phyloP scores from a whole-genome alignment of 306 rosid genomes.

The Prunus mume region DNA sequence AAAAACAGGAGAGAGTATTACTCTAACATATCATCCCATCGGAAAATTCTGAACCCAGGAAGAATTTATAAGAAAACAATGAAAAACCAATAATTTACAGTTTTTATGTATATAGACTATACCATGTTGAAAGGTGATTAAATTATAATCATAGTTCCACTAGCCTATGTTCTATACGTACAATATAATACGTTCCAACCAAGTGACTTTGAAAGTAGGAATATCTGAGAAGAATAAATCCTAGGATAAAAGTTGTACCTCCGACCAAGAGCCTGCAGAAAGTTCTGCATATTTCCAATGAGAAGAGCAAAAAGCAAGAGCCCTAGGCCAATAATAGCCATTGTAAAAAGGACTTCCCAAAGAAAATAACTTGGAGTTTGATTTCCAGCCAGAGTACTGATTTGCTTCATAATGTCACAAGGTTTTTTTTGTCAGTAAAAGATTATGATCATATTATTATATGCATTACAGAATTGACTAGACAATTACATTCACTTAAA shows the following conservation, averaged over 20 bases:
- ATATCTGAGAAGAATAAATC: background rate
- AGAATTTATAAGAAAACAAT: background rate
- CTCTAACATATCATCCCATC: background rate
- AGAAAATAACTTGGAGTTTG: conserved; percentile 64
- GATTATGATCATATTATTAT: background rate
- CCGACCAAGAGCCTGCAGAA: conserved; percentile 79
- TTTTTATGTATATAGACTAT: background rate
- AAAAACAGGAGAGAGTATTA: too few species aligned
- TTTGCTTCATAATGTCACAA: conserved; percentile 59
- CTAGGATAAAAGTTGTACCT: conserved; percentile 38
- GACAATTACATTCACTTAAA: background rate
- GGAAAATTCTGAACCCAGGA: background rate
- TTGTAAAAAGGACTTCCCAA: conserved; percentile 74
- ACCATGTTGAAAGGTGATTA: background rate
- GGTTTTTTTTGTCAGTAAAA: conserved; percentile 11
- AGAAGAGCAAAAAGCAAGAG: conserved; percentile 86
- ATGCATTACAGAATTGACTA: background rate
- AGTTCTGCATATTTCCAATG: conserved; percentile 84
- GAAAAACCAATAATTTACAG: background rate
- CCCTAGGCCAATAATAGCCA: conserved; percentile 74
- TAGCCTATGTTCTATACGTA: background rate
- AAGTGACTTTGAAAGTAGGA: background rate
- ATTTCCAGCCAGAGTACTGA: conserved; percentile 78
- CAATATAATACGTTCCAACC: background rate
- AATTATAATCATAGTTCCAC: background rate